A percentile compares a stretch with the other conserved stretches of the same genome.
Evolutionary conservation across 805 yeast genomes (phyloP).

Genomic region (Barnettozyma wickerhamii): DNA sequence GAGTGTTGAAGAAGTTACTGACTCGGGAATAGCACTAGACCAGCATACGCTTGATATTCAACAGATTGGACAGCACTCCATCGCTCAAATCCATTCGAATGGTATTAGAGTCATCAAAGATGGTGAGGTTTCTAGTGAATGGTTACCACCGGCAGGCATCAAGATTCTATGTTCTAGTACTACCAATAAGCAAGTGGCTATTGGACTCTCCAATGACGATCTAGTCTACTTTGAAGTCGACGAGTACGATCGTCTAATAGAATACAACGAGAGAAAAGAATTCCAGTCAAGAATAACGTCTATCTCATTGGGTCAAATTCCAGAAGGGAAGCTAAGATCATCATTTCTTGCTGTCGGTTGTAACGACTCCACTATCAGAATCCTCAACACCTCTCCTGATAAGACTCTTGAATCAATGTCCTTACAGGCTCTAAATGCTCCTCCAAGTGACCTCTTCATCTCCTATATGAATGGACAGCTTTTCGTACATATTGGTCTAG

Average conservation of each 20-base stretch:
- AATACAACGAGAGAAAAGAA: slow-evolving; percentile 60
- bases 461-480: slow-evolving; percentile 18
- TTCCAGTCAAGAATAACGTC: slow-evolving; percentile 46
- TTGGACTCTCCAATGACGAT: slow-evolving; percentile 71
- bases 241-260: slow-evolving; percentile 56
- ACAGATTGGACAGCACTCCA: slow-evolving; percentile 57
- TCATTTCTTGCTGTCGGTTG: slow-evolving; percentile 67
- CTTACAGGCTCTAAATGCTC: slow-evolving; percentile 61
- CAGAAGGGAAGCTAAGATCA: slow-evolving; percentile 43
- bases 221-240: slow-evolving; percentile 80
- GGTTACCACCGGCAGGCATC: slow-evolving; percentile 83
- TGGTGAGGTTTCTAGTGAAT: slow-evolving; percentile 37
- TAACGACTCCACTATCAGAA: slow-evolving; percentile 63
- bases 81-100: slow-evolving; percentile 68
- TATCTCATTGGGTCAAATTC: slow-evolving; percentile 44
- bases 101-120: slow-evolving; percentile 60
- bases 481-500: slow-evolving; percentile 72
- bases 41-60: slow-evolving; percentile 64
- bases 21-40: slow-evolving; percentile 53
- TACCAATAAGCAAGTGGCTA: slow-evolving; percentile 61
- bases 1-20: slow-evolving; percentile 68
- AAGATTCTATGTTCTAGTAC: slow-evolving; percentile 54
- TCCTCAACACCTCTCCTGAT: slow-evolving; percentile 57
- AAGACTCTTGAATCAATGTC: slow-evolving; percentile 56
- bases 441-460: slow-evolving; percentile 35